Base-by-base conservation (phyloP, 768 basidiomycete species). In the Rhizopogon roseolus region DNA sequence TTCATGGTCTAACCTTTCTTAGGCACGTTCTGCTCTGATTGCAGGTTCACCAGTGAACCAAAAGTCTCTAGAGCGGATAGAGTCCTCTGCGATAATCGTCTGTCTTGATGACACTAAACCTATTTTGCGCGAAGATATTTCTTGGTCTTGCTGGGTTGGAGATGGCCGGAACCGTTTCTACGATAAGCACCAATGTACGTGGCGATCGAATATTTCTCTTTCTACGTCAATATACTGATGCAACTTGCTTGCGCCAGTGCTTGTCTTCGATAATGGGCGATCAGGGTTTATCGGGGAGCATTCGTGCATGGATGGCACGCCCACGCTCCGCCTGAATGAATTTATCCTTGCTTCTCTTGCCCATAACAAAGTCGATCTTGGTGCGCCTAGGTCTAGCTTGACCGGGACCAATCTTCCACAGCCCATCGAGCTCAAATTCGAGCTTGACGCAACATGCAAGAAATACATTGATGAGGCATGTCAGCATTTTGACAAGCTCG, bases 241-340 rank as follows among this genome's bases (percentile, higher is more conserved):
- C 38, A 50, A n/a, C 28, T 41, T 39, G 11, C 16, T 42, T 32
- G 8, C 16, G 45, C 11, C 64, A 94, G 93, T 98, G 51, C 83
- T 99, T 62, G 91, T 99, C 7, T 96, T 91, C 64, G 92, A 93
- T 55, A 93, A 94, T 61, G 97, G 93, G 43, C 90, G 92, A 37
- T 93, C 92, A 22, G 96, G 90, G 0, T 99, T 98, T 80, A 73
- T 93, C 0, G 90, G 90, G 38, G 87, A 90, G 66, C 88, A 90
- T 70, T 90, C 86, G 17, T 90, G 87, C 62, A 85, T 88, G 87
- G 95, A 98, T 64, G 96, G 96, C 17, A 98, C 94, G 1, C 90
- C 97, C 4, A 98, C 96, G 0, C 76, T 98, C 29, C 86, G 97
- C 44, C 71, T 98, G 79, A 98, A 97, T 74, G 97, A 99, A 66